These are phyloP conservation scores for Solanum chmielewskii DNA, from an alignment of 257 asterid species.

Conservation along the genomic window DNA sequence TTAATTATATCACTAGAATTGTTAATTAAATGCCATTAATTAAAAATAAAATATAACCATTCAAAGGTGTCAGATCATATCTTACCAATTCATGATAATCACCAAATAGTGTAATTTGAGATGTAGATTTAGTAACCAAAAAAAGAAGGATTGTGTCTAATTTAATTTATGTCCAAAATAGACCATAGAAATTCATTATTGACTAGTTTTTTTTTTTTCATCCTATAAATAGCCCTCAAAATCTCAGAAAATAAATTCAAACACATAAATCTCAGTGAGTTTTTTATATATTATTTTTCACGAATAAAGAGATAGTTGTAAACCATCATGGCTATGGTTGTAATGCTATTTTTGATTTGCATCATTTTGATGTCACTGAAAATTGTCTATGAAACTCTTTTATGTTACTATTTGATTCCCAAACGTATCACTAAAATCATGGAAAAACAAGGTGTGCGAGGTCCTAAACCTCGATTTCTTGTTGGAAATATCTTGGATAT, in stretches of 20 bases:
- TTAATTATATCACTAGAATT: neutral
- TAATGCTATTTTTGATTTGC: constrained; percentile 2
- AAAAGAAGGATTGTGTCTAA: neutral
- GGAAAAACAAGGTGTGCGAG: constrained; percentile 85
- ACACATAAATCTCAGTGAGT: neutral
- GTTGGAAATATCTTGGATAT: constrained; percentile 68
- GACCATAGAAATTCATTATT: neutral
- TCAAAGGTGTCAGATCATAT: too few relatives aligned
- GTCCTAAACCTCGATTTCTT: constrained; percentile 72
- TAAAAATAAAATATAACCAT: too few relatives aligned
- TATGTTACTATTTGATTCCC: constrained; percentile 62
- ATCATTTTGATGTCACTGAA: constrained; percentile 15
- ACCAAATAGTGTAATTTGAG: neutral
- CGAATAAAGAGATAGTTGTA: neutral
- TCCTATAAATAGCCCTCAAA: neutral
- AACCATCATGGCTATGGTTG: constrained; percentile 17
- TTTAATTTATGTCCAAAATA: neutral
- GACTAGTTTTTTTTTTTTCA: neutral
- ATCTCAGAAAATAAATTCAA: neutral
- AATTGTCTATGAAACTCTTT: constrained; percentile 29
- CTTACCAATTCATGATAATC: neutral
- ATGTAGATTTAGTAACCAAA: neutral
- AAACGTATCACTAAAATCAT: constrained; percentile 63
- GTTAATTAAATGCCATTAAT: too few relatives aligned
- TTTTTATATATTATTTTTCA: neutral